A percentile compares a stretch with the other conserved stretches of the same genome.
phyloP scores from a whole-genome alignment of 257 asterid species.

The Ilex aquifolium region DNA sequence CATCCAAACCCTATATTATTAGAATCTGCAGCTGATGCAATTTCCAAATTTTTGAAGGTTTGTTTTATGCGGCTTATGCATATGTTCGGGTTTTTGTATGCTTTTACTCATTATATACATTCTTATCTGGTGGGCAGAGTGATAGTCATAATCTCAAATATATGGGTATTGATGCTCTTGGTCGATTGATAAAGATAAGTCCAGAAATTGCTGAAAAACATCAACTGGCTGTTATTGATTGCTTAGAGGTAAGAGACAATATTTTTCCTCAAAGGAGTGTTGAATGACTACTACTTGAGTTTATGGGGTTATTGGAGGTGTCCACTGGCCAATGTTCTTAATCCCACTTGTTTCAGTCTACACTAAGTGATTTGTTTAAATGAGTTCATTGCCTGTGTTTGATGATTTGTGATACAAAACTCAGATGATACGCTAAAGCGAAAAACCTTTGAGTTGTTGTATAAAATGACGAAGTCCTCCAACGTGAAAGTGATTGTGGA shows the following conservation, averaged over 20 bases:
- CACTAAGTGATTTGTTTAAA: not conserved
- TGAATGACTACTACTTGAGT: not conserved
- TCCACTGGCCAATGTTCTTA: not conserved
- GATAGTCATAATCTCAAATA: conserved; percentile 97
- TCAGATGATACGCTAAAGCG: conserved; percentile 98
- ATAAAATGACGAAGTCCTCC: conserved; percentile 96
- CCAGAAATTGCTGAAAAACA: conserved; percentile 97
- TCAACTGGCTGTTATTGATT: conserved; percentile 95
- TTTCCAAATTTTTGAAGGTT: conserved; percentile 84
- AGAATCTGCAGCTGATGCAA: conserved; percentile 86
- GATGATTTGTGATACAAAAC: conserved; percentile 47
- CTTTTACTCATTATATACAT: conserved; percentile 5
- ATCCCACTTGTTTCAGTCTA: too few relatives aligned
- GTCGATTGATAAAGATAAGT: conserved; percentile 86
- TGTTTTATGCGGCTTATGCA: conserved; percentile 20
- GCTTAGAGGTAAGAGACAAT: conserved; percentile 73
- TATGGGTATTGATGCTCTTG: conserved; percentile 97
- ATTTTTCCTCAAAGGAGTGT: not conserved
- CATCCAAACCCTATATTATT: conserved; percentile 82
- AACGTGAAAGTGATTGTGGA: conserved; percentile 97
- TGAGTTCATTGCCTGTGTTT: conserved; percentile 1
- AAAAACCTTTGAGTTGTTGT: conserved; percentile 90
- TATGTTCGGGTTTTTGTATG: conserved; percentile 7
- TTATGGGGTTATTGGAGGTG: too few relatives aligned
- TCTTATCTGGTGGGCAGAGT: conserved; percentile 53